Evolutionary conservation across 2,329 filamentous ascomycete species (phyloP), one percentile per base, ranked within the genome.

Genomic region (Colletotrichum sp.): DNA sequence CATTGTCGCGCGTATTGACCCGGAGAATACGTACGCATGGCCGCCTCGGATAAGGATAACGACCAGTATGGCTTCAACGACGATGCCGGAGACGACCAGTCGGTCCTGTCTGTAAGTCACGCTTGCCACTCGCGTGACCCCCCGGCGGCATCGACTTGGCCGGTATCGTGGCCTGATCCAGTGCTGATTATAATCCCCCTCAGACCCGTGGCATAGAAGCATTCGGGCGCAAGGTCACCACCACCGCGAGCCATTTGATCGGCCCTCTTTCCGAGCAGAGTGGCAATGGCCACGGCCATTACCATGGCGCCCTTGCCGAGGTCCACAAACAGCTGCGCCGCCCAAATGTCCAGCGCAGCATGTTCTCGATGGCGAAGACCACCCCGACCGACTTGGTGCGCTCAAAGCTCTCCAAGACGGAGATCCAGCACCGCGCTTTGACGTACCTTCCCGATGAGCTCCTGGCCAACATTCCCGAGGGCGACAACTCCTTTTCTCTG

Each of bases 321-420:
- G 93, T 99, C 69, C 95, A 98, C 82, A 95, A 95, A 82, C 95
- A 98, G 85, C 90, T 99, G 80, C 92, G 95, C 79, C 92, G 95
- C 69, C 97, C 97, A 7, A 91, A 90, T 73, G 90, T 98, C 59
- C 97, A 99, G 86, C 93, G 95, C 81, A 95, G 93, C 83, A 93
- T 99, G 83, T 98, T 99, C 85, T 94, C 95, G 77, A 94, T 99
- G 86, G 93, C 96, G 69, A 94, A 94, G 85, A 96, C 96, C 13
- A 96, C 95, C 4, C 97, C 97, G n/a, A 95, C 95, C 79, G 96
- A 99, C 82, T 89, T 99, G 69, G 95, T 99, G 80, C 95, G 97
- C 80, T 96, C 95, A 76, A 96, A 94, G 82, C 93, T 99, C 80
- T 98, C 96, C 57, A 94, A 95, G 24, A 89, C 92, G 79, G 97